A percentile compares a stretch with the other conserved stretches of the same genome.
Conservation (phyloP, 2,329 filamentous ascomycete species). For the Epichloe glyceriae region DNA sequence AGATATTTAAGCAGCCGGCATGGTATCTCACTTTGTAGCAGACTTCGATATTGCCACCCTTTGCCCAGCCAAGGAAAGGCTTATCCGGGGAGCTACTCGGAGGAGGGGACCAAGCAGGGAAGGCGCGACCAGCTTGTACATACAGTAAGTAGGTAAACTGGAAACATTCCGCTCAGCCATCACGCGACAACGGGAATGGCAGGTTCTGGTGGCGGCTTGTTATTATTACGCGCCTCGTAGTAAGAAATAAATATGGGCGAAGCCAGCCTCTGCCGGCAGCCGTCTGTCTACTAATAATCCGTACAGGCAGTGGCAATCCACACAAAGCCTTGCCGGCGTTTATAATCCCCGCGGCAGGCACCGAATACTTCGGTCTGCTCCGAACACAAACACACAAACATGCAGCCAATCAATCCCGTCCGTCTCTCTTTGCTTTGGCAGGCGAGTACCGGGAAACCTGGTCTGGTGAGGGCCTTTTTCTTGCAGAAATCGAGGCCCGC, state of each 20-base stretch:
- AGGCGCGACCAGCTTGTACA: background rate
- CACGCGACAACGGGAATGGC: too few species aligned
- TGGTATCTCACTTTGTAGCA: too few species aligned
- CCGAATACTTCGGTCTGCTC: too few species aligned
- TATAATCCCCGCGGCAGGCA: too few species aligned
- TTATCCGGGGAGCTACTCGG: background rate
- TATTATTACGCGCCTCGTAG: too few species aligned
- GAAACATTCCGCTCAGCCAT: too few species aligned
- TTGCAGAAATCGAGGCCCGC: background rate
- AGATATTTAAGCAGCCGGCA: background rate
- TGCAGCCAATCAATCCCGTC: background rate
- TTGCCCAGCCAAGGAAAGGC: too few species aligned
- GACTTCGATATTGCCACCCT: too few species aligned
- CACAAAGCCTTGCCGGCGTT: too few species aligned
- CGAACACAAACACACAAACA: background rate
- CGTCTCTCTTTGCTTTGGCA: too few species aligned
- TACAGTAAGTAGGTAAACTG: background rate
- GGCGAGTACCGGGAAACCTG: too few species aligned
- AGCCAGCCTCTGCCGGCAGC: constrained; percentile 1
- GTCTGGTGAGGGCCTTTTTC: background rate
- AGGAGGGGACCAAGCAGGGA: background rate
- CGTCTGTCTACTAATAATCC: background rate
- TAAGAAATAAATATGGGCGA: background rate
- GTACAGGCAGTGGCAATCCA: too few species aligned
- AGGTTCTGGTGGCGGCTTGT: background rate